These are phyloP conservation scores for Kewa caespitosa DNA, from an alignment of 179 eudicot genomes.

Conservation along the genomic window DNA sequence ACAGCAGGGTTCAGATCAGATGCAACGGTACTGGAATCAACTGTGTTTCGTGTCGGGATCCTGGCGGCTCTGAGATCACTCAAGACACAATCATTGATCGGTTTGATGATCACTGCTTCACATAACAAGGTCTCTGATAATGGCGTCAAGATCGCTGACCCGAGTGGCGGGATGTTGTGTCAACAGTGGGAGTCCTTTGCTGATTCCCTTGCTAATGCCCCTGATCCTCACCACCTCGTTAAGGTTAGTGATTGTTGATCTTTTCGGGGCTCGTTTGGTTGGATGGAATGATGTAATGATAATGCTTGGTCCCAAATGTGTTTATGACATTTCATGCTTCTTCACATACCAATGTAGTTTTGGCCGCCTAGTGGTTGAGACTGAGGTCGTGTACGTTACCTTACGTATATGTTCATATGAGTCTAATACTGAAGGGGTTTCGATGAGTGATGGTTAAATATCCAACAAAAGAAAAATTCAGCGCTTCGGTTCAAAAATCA, in stretches of 20 bases:
- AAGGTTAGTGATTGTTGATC: conserved; percentile 55
- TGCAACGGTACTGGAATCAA: conserved; percentile 58
- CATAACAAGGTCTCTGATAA: conserved; percentile 82
- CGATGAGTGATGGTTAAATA: too few species aligned
- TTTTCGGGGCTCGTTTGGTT: too few species aligned
- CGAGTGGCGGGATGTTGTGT: conserved; percentile 80
- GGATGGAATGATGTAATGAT: too few species aligned
- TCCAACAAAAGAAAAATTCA: too few species aligned
- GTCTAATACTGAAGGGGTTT: too few species aligned
- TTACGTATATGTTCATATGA: too few species aligned
- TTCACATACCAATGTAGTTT: too few species aligned
- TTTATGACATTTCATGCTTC: too few species aligned
- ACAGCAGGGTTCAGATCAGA: conserved; percentile 93
- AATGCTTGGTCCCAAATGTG: too few species aligned
- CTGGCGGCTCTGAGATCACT: conserved; percentile 80
- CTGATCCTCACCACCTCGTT: conserved; percentile 53
- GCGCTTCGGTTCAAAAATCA: too few species aligned
- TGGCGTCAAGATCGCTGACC: conserved; percentile 89
- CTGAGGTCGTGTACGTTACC: too few species aligned
- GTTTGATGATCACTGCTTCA: conserved; percentile 97
- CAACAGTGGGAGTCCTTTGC: conserved; percentile 93
- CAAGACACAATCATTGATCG: conserved; percentile 59
- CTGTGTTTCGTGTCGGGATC: conserved; percentile 71
- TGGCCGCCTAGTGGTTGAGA: too few species aligned
- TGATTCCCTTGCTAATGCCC: conserved; percentile 67